Conservation (phyloP, 73 alveolate genomes). For the Paramecium tetraurelia region DNA sequence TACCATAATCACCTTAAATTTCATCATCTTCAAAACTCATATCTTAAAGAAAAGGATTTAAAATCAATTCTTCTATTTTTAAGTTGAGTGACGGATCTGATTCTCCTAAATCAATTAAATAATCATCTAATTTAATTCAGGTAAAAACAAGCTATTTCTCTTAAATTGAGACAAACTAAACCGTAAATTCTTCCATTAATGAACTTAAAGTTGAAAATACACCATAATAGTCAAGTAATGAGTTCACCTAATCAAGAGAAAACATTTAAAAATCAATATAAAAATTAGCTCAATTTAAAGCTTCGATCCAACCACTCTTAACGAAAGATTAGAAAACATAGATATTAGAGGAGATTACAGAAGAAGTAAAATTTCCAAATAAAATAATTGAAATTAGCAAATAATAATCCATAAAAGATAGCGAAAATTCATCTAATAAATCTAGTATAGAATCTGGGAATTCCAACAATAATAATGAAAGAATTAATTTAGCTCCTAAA, state of each 20-base stretch:
- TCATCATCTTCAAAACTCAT: not conserved
- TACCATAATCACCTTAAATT: not conserved
- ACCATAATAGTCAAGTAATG: not conserved
- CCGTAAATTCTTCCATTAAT: not conserved
- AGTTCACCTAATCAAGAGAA: not conserved
- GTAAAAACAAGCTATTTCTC: not conserved
- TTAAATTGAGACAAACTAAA: not conserved
- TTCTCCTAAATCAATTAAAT: not conserved
- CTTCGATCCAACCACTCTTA: not conserved
- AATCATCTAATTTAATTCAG: not conserved
- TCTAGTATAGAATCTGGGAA: not conserved
- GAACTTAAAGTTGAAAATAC: not conserved
- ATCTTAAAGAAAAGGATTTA: not conserved
- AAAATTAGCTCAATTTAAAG: not conserved
- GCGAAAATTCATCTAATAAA: not conserved
- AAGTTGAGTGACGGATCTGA: constrained; percentile 38
- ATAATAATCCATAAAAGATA: not conserved
- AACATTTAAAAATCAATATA: not conserved
- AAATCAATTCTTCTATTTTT: constrained; percentile 7
- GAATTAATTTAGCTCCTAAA: not conserved
- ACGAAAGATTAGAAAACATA: not conserved
- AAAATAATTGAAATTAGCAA: not conserved
- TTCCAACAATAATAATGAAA: not conserved
- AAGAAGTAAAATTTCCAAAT: not conserved
- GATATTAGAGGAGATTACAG: not conserved